phyloP scores from a whole-genome alignment of 768 basidiomycete species.

The Phanerochaete carnosa region DNA sequence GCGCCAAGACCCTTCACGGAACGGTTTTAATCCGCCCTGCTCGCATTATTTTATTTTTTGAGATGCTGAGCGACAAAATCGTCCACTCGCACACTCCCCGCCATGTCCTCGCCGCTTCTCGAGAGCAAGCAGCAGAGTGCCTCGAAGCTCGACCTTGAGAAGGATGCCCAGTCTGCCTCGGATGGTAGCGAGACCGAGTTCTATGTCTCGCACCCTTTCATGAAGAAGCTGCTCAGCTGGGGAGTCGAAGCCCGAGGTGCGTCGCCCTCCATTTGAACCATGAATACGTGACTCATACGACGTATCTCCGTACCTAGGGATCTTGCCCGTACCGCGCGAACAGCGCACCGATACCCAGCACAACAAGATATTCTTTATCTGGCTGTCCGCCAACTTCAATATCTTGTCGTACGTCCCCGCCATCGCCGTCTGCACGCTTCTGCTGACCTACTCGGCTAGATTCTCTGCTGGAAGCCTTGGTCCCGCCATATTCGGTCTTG shows the following conservation, averaged over 20 bases:
- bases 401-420: conserved; percentile 32
- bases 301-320: conserved; percentile 18
- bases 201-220: background rate
- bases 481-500: conserved; percentile 40
- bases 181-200: background rate
- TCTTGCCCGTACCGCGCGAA: conserved; percentile 32
- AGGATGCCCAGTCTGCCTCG: conserved; percentile 4
- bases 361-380: conserved; percentile 39
- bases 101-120: background rate
- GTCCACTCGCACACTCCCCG: background rate
- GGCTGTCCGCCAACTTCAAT: conserved; percentile 38
- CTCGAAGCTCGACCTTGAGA: conserved; percentile 3
- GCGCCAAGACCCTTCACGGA: too few species aligned
- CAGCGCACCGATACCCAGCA: conserved; percentile 36
- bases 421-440: background rate
- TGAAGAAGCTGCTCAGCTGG: conserved; percentile 24
- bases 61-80: background rate
- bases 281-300: background rate
- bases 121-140: background rate
- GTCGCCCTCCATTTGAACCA: background rate
- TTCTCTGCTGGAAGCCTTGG: conserved; percentile 48
- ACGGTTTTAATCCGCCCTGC: background rate
- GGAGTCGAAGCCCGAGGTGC: conserved; percentile 32
- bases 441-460: conserved; percentile 17
- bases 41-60: background rate